phyloP scores from a whole-genome alignment of 2,329 filamentous ascomycete genomes.

The Fusarium goolgardi region DNA sequence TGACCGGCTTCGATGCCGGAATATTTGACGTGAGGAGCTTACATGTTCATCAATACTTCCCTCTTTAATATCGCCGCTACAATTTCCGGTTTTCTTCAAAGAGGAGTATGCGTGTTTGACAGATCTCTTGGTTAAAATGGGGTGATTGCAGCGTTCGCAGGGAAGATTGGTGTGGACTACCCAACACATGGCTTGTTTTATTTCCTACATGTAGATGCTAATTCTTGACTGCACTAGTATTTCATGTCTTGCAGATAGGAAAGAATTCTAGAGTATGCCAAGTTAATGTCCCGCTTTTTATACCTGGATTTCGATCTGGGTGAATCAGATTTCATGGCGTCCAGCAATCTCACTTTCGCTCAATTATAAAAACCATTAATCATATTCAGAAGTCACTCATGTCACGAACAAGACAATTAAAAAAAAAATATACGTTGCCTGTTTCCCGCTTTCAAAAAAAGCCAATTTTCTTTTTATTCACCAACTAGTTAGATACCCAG shows the following conservation, averaged over 20 bases:
- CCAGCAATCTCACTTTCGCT: background rate
- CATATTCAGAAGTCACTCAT: background rate
- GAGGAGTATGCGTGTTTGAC: background rate
- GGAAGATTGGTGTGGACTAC: background rate
- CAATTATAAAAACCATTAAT: background rate
- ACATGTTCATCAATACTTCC: background rate
- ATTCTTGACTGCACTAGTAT: background rate
- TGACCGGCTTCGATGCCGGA: constrained; percentile 23
- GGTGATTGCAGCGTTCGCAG: background rate
- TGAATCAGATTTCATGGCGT: background rate
- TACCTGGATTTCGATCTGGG: background rate
- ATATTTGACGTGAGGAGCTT: background rate
- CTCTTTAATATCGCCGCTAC: background rate
- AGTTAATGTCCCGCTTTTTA: background rate
- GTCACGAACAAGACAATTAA: background rate
- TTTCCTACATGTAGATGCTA: background rate
- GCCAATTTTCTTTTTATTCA: background rate
- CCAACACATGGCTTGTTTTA: background rate
- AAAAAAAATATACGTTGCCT: background rate
- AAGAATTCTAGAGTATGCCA: no score
- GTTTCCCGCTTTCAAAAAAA: background rate
- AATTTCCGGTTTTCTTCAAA: background rate
- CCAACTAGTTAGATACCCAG: background rate
- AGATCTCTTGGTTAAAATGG: background rate
- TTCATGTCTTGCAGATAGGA: background rate